Base-by-base conservation (phyloP, 768 basidiomycete genomes). In the Floccularia luteovirens region DNA sequence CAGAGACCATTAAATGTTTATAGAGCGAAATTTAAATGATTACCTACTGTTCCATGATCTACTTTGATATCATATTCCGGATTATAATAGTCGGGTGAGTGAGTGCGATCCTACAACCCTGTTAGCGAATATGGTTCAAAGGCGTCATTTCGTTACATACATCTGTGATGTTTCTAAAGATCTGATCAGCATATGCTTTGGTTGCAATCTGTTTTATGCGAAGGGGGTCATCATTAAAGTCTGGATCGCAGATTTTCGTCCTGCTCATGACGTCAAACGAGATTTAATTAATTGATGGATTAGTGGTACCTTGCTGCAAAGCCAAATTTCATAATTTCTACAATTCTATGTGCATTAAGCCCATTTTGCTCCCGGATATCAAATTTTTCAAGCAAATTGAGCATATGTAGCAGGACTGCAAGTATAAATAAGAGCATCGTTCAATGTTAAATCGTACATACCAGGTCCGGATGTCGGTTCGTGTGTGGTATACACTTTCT, bases 361-460 rank as follows among this genome's bases (percentile, higher is more conserved):
- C 70, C 67, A n/a, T 70, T 79, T 46, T 67, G 58, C 32, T 77
- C 77, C 19, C 64, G 61, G 13, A 70, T 48, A 24, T 74, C 59
- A 52, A 75, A 97, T n/a, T 72, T 69, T 54, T 96, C 92, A 33
- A 94, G 62, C 14, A 92, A 57, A 54, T 97, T 96, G n/a, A 98
- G 64, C 72, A 97, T 85, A 54, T 90, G 85, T 28, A 96, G 62
- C 30, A 98, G 63, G n/a, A 87, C 88, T 69, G 35, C 33, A 16
- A 34, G 24, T 32, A 30, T 17, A 25, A 39, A 31, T 38, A 31
- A 43, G 25, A 11, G 5, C 19, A 20, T 11, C 16, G 14, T 23
- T 23, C 5, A 37, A 10, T 7, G 12, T 17, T 16, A 12, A 20
- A 12, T 8, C 10, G 33, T 34, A 55, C 62, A 41, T 48, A 74